Evolutionary conservation across 352 stramenopile species (phyloP).

Genomic region (Phytopythium aichiense): DNA sequence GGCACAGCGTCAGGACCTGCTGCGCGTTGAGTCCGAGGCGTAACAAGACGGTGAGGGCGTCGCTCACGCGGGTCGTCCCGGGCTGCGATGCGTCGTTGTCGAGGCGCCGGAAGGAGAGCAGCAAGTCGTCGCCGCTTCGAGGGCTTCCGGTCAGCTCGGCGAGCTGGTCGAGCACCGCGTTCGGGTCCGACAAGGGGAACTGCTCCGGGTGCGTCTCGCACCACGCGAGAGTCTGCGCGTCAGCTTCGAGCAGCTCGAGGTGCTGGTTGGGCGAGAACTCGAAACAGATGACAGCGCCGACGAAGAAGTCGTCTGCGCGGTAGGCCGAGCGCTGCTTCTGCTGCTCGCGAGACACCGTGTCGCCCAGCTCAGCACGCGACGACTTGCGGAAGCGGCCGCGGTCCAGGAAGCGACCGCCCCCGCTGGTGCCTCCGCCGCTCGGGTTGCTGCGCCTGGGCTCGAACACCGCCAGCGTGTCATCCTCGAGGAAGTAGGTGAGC

Average conservation of each 20-base stretch:
- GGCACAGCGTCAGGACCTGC: constrained; percentile 57
- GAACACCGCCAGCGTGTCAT: constrained; percentile 76
- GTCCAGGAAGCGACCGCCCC: constrained; percentile 69
- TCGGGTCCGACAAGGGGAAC: constrained; percentile 57
- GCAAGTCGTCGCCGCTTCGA: not conserved
- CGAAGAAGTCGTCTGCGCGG: constrained; percentile 54
- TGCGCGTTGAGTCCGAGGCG: constrained; percentile 43
- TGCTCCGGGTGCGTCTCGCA: constrained; percentile 67
- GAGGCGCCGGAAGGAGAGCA: not conserved
- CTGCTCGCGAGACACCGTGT: constrained; percentile 22
- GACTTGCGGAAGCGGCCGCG: constrained; percentile 64
- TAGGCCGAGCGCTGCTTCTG: constrained; percentile 38
- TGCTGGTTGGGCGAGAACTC: constrained; percentile 66
- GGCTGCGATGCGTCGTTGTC: not conserved
- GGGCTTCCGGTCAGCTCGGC: not conserved
- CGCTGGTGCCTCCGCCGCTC: constrained; percentile 54
- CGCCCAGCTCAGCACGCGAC: constrained; percentile 9
- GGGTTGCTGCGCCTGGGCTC: constrained; percentile 60
- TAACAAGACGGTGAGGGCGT: not conserved
- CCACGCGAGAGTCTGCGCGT: constrained; percentile 70
- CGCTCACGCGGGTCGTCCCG: not conserved
- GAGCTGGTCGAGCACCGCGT: constrained; percentile 6
- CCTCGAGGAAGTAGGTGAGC: constrained; percentile 73
- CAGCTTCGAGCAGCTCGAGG: constrained; percentile 69
- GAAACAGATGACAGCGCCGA: constrained; percentile 64